Conservation (phyloP, 306 rosid species). For the Crataegus laevigata region DNA sequence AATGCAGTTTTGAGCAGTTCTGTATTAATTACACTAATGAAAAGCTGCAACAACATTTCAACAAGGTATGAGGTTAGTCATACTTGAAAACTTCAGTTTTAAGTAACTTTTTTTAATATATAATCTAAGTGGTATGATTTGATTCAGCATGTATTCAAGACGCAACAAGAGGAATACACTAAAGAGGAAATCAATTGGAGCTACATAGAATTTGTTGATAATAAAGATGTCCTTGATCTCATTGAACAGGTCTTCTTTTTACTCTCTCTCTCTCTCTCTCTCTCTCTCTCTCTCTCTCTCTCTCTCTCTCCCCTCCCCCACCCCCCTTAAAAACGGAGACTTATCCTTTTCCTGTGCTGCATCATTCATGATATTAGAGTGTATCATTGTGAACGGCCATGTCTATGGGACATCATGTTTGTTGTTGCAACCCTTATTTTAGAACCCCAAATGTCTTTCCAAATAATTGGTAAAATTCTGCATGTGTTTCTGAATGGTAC, state of each 20-base stretch:
- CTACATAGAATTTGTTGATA: conserved; percentile 83
- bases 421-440: neutral
- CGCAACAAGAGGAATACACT: conserved; percentile 86
- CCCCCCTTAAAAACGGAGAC: neutral
- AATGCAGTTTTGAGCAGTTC: conserved; percentile 86
- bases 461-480: neutral
- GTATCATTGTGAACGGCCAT: neutral
- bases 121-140: conserved; percentile 35
- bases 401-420: neutral
- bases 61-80: conserved; percentile 99
- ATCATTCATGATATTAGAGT: neutral
- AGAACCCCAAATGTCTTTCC: neutral
- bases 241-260: conserved; percentile 66
- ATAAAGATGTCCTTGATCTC: conserved; percentile 85
- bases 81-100: conserved; percentile 39
- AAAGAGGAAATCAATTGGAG: conserved; percentile 84
- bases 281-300: neutral
- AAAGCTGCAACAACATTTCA: conserved; percentile 98
- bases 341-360: neutral
- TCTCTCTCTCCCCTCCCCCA: too few relatives aligned
- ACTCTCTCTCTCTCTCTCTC: neutral
- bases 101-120: conserved; percentile 15
- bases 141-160: conserved; percentile 88
- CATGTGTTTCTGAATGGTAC: neutral
- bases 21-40: conserved; percentile 89